phyloP scores from a whole-genome alignment of 345 rosid genomes.

The Lumnitzera racemosa region DNA sequence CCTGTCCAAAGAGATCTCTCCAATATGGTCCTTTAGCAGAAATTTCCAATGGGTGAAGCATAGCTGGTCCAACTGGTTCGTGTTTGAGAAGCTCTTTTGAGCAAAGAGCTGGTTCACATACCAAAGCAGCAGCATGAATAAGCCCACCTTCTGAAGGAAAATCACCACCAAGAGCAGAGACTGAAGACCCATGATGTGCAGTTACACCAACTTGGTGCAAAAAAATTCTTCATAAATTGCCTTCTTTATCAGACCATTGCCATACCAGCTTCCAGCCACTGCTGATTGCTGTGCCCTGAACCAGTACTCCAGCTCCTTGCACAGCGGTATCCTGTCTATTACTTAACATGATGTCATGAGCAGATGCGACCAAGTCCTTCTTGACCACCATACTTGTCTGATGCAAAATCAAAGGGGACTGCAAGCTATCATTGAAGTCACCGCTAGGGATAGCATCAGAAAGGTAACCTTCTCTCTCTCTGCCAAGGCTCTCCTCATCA shows the following conservation, averaged over 20 bases:
- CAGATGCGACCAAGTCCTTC: slow-evolving; percentile 19
- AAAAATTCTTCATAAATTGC: slow-evolving; percentile 75
- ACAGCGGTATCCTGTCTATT: slow-evolving; percentile 55
- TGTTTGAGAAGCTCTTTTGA: slow-evolving; percentile 54
- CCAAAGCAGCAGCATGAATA: slow-evolving; percentile 85
- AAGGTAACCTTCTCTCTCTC: slow-evolving; percentile 63
- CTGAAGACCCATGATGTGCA: slow-evolving; percentile 61
- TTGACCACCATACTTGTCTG: slow-evolving; percentile 58
- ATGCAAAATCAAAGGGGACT: slow-evolving; percentile 85
- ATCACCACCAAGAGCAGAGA: slow-evolving; percentile 56
- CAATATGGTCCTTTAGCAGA: slow-evolving; percentile 47
- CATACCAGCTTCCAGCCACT: slow-evolving; percentile 99
- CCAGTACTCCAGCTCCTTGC: slow-evolving; percentile 47
- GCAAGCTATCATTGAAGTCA: slow-evolving; percentile 72
- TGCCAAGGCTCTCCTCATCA: slow-evolving; percentile 72
- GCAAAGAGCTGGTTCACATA: slow-evolving; percentile 81
- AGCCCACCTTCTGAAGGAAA: slow-evolving; percentile 42
- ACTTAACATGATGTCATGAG: slow-evolving; percentile 46
- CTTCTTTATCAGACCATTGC: slow-evolving; percentile 85
- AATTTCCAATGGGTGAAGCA: slow-evolving; percentile 82
- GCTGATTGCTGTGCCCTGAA: slow-evolving; percentile 67
- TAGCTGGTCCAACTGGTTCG: slow-evolving; percentile 73
- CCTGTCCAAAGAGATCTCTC: slow-evolving; percentile 86
- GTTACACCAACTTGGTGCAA: slow-evolving; percentile 67
- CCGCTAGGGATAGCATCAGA: slow-evolving; percentile 54